These are phyloP conservation scores for Thraustochytrium sp. DNA, from an alignment of 352 stramenopile genomes.

Conservation along the genomic window DNA sequence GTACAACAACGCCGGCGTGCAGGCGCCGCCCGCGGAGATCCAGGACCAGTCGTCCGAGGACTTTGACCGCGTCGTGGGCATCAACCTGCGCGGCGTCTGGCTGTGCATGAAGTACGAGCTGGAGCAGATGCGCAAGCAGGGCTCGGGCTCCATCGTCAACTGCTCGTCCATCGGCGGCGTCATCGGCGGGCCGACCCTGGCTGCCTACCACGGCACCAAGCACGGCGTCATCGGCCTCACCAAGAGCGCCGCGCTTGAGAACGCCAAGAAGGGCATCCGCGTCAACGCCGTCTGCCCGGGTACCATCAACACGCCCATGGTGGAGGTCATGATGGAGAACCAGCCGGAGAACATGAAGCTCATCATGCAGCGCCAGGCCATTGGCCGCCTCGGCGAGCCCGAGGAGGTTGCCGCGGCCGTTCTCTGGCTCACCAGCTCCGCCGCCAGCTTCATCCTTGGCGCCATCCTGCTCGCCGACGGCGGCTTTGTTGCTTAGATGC, in stretches of 20 bases:
- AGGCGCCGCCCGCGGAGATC: background rate
- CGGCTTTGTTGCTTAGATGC: no score
- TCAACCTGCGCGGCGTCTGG: background rate
- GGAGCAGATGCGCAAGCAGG: background rate
- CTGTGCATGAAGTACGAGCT: background rate
- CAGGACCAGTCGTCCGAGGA: background rate
- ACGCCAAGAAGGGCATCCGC: no score
- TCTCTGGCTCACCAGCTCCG: background rate
- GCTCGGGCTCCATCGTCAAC: background rate
- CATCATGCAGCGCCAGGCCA: constrained; percentile 38
- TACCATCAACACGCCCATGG: constrained; percentile 62
- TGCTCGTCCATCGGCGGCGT: constrained; percentile 47
- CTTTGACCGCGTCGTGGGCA: background rate
- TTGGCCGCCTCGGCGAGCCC: background rate
- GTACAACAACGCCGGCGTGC: background rate
- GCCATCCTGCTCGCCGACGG: no score
- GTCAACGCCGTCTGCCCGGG: constrained; percentile 75
- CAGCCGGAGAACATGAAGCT: constrained; percentile 18
- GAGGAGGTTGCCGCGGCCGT: background rate
- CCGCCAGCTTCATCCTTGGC: background rate
- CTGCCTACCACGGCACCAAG: constrained; percentile 69
- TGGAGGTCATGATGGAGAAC: constrained; percentile 49
- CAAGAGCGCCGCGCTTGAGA: constrained; percentile 76
- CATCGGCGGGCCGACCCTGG: constrained; percentile 47
- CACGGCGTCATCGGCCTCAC: constrained; percentile 76